Percentiles rank a stretch among this genome's conserved stretches.
These are phyloP conservation scores for Dactylorhiza incarnata DNA, from an alignment of 106 monocot genomes.

Conservation along the genomic window DNA sequence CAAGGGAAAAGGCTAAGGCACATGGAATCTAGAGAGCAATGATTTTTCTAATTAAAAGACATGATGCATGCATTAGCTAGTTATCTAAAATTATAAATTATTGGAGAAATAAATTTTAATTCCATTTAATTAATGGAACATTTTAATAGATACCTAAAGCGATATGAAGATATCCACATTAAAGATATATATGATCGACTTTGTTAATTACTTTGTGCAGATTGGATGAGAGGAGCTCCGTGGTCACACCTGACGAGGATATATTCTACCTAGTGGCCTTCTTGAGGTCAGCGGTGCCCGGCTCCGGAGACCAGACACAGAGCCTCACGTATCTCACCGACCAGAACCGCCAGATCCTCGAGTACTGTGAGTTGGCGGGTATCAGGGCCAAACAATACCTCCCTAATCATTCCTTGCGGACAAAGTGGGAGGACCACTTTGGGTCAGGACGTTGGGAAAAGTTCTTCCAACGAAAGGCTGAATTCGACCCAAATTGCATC, in stretches of 20 bases:
- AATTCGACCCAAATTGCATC: conserved; percentile 64
- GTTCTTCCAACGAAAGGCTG: conserved; percentile 42
- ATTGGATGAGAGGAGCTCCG: conserved; percentile 80
- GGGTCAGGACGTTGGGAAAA: conserved; percentile 43
- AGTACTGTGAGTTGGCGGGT: conserved; percentile 35
- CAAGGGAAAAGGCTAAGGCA: conserved; percentile 9
- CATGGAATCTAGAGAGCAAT: conserved; percentile 13
- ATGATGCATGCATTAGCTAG: neutral
- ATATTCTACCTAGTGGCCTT: conserved; percentile 86
- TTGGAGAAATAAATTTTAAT: too few relatives aligned
- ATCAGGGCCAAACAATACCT: conserved; percentile 72
- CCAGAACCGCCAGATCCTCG: conserved; percentile 50
- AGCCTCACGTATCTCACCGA: conserved; percentile 25
- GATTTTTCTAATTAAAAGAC: conserved; percentile 3
- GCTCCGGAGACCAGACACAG: conserved; percentile 32
- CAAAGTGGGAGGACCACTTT: conserved; percentile 65
- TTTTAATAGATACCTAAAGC: too few relatives aligned
- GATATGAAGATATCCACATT: neutral
- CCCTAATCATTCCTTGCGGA: conserved; percentile 28
- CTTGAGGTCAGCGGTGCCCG: conserved; percentile 50
- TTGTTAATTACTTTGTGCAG: conserved; percentile 19
- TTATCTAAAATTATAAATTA: neutral
- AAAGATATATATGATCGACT: too few relatives aligned
- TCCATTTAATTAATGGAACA: too few relatives aligned
- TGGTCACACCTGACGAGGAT: conserved; percentile 66